Base-by-base conservation (phyloP, 768 basidiomycete genomes). In the Scleroderma citrinum region DNA sequence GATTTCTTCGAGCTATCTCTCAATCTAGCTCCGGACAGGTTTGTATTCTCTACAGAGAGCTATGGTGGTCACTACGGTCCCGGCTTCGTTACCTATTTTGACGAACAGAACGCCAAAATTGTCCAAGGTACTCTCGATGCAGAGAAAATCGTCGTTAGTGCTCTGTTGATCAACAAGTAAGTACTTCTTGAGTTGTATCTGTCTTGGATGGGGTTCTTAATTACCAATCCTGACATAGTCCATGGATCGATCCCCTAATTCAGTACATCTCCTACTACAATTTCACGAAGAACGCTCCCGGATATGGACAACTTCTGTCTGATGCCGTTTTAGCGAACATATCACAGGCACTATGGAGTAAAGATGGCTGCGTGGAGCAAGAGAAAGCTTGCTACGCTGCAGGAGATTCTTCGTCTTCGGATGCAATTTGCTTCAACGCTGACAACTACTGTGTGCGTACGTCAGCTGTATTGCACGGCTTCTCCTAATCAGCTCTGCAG, bases 21-120 rank as follows among this genome's bases (percentile, higher is more conserved):
- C 17, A 7, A n/a, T 45, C n/a, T 46, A 4, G 40, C n/a, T 14
- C 23, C 13, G 0, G 20, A n/a, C 34, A 82, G 82, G 56, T 82
- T 84, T 54, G 75, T 82, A 32, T 72, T 84, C 40, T 73, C 80
- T 2, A 82, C 82, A 5, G 82, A 85, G 59, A 81, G 80, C 44
- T 85, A 83, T 47, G 83, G 83, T 7, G 82, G 82, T 0, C 82
- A 85, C 57, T 85, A 82, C 57, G 83, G 79, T 0, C 81, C 83
- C 3, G 34, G 5, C n/a, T 35, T 35, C 13, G 34, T 35, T 13
- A 77, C 77, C 5, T 83, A 74, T 57, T 84, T 86, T 57, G 71
- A 82, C 30, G 64, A 81, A 48, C 82, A 85, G 60, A 85, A 83
- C 43, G 64, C 66, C 1, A 63, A 72, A 44, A 83, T 85, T 45